phyloP scores from a whole-genome alignment of 148 eudicot genomes.

The Persicaria maculosa region DNA sequence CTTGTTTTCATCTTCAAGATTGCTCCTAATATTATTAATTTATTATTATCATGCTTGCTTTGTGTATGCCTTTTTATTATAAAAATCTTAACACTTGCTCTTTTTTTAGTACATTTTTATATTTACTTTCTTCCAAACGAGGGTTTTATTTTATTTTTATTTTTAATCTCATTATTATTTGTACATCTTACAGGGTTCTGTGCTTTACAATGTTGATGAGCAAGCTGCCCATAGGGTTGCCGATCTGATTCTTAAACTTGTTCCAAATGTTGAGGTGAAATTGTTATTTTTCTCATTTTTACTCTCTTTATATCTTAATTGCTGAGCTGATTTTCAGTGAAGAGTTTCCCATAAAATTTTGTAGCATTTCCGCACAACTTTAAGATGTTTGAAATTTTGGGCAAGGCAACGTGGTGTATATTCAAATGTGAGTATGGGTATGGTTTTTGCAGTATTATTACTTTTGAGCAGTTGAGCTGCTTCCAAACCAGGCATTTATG shows the following conservation, averaged over 20 bases:
- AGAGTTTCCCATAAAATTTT: slow-evolving; percentile 10
- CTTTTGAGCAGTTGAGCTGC: background rate
- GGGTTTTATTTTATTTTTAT: background rate
- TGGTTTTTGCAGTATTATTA: background rate
- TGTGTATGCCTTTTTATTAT: too few relatives aligned
- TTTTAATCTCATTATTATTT: background rate
- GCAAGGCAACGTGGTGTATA: slow-evolving; percentile 45
- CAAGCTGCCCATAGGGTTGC: slow-evolving; percentile 50
- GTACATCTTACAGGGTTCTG: slow-evolving; percentile 30
- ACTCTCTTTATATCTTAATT: background rate
- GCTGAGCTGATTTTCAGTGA: slow-evolving; percentile 9
- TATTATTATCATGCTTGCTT: too few relatives aligned
- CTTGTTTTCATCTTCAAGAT: slow-evolving; percentile 27
- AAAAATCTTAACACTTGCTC: background rate
- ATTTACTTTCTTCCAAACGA: background rate
- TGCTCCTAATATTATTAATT: background rate
- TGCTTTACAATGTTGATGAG: slow-evolving; percentile 38
- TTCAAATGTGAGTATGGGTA: slow-evolving; percentile 43
- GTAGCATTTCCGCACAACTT: slow-evolving; percentile 39
- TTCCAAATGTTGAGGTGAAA: slow-evolving; percentile 43
- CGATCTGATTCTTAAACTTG: slow-evolving; percentile 40
- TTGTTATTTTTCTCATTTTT: slow-evolving; percentile 13
- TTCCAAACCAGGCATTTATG: slow-evolving; percentile 1
- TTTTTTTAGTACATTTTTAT: background rate
- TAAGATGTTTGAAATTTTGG: slow-evolving; percentile 48